A percentile compares a stretch with the other conserved stretches of the same genome.
Conservation (phyloP, 495 filamentous ascomycete genomes). For the Cryomyces minteri region DNA sequence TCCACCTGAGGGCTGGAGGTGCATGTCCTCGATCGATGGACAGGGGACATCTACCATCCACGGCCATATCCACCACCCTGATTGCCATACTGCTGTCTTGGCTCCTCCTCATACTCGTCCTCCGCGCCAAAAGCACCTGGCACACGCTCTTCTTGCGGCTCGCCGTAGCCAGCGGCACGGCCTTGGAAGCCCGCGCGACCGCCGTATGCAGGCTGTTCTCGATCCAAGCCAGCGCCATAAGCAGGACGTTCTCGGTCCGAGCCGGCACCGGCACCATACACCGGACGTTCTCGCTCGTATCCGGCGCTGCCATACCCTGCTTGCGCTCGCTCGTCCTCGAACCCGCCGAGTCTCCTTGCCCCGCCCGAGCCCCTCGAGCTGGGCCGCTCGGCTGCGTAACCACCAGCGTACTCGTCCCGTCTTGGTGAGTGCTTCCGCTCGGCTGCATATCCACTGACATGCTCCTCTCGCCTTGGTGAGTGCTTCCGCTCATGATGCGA, state of each 20-base stretch:
- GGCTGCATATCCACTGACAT: too few relatives aligned
- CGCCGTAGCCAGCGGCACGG: neutral
- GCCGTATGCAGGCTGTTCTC: neutral
- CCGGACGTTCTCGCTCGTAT: neutral
- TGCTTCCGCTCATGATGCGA: constrained; percentile 4
- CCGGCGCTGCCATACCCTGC: neutral
- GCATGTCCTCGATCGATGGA: too few relatives aligned
- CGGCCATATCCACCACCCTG: neutral
- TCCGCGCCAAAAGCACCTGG: neutral
- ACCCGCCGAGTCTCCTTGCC: too few relatives aligned
- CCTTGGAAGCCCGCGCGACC: neutral
- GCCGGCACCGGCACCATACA: neutral
- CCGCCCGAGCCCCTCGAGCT: constrained; percentile 25
- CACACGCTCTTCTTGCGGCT: neutral
- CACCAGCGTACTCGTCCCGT: constrained; percentile 11
- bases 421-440: too few relatives aligned
- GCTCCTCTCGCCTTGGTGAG: constrained; percentile 15
- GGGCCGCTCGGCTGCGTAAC: constrained; percentile 24
- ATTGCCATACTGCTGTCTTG: neutral
- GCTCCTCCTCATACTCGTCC: neutral
- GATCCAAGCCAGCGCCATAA: neutral
- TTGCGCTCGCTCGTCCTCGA: neutral
- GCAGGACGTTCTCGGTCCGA: neutral
- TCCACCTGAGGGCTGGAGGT: too few relatives aligned
- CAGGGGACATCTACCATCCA: neutral